Percentiles rank a stretch among this genome's conserved stretches.
These are phyloP conservation scores for Ampelocalamus luodianensis DNA, from an alignment of 176 grass and related monocot species.

Conservation along the genomic window DNA sequence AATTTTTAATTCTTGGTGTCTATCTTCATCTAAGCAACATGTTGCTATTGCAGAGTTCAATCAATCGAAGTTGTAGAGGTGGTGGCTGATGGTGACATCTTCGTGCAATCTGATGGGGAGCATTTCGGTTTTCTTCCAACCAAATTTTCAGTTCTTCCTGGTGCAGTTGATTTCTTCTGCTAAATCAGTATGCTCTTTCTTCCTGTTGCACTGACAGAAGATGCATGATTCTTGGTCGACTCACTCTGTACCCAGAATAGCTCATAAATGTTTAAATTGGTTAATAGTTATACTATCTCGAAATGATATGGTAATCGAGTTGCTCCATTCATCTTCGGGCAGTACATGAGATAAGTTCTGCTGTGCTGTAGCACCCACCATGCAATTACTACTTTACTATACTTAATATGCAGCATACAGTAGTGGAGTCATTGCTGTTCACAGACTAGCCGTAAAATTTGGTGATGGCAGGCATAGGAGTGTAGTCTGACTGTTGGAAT, in stretches of 20 bases:
- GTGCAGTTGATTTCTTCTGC: constrained; percentile 75
- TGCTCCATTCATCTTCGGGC: constrained; percentile 21
- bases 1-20: not conserved
- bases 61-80: constrained; percentile 84
- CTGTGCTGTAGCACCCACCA: constrained; percentile 1
- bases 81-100: constrained; percentile 53
- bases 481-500: not conserved
- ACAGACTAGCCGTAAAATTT: constrained; percentile 5
- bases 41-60: constrained; percentile 57
- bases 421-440: not conserved
- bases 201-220: not conserved
- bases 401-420: not conserved
- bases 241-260: not conserved
- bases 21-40: constrained; percentile 1
- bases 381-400: not conserved
- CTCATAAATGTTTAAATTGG: not conserved
- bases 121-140: constrained; percentile 83
- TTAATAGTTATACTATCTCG: not conserved
- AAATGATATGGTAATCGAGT: constrained; percentile 1
- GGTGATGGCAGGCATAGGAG: not conserved
- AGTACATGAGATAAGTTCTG: not conserved
- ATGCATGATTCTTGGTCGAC: not conserved
- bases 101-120: constrained; percentile 89
- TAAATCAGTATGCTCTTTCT: constrained; percentile 20
- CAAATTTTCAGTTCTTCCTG: constrained; percentile 76